These are phyloP conservation scores for Inga laurina DNA, from an alignment of 306 rosid species.

Conservation along the genomic window DNA sequence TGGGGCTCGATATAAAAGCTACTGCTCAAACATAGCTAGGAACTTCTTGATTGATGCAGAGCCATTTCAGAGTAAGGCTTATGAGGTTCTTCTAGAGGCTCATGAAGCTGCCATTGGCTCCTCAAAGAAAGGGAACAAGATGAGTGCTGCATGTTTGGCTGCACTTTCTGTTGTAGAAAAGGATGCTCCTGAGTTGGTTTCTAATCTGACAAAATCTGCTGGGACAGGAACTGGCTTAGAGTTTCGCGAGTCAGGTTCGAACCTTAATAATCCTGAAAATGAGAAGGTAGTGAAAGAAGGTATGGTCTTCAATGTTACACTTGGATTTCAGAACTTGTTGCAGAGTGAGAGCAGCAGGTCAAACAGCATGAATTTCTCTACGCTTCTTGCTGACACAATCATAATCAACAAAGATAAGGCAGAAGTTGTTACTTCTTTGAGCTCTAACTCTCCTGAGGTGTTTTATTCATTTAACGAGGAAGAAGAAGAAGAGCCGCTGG, in stretches of 20 bases:
- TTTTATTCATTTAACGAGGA: too few relatives aligned
- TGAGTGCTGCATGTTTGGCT: conserved; percentile 73
- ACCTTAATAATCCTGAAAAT: not conserved
- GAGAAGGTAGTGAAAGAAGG: not conserved
- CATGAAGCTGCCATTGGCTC: conserved; percentile 76
- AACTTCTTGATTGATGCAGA: conserved; percentile 17
- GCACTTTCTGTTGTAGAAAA: conserved; percentile 79
- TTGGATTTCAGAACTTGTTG: conserved; percentile 60
- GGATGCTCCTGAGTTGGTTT: conserved; percentile 75
- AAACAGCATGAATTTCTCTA: conserved; percentile 46
- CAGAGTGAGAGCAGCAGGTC: conserved; percentile 36
- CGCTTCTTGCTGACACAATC: conserved; percentile 58
- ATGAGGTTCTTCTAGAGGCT: conserved; percentile 83
- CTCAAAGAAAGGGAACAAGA: conserved; percentile 68
- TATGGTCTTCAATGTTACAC: conserved; percentile 75
- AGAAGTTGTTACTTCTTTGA: conserved; percentile 50
- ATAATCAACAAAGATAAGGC: conserved; percentile 38
- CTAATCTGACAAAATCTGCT: conserved; percentile 69
- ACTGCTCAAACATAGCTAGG: not conserved
- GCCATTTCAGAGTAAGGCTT: conserved; percentile 83
- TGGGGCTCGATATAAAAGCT: not conserved
- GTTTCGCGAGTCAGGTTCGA: not conserved
- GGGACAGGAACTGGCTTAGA: not conserved
- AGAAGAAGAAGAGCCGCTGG: too few relatives aligned
- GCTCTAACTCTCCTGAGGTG: not conserved